Conservation (phyloP, 345 rosid species). For the Aegle marmelos region DNA sequence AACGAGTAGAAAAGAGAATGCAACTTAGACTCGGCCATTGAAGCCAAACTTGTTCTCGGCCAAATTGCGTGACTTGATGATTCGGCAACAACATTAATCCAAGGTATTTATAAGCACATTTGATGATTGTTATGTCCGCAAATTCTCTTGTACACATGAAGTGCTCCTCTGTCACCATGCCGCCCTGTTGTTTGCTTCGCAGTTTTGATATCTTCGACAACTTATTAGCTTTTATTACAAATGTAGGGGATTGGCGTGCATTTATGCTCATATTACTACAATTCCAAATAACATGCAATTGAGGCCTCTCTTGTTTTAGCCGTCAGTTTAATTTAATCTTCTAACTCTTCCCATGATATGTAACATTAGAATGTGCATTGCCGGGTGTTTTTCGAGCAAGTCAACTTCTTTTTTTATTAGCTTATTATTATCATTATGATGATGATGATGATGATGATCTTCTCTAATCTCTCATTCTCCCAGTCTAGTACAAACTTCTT, state of each 20-base stretch:
- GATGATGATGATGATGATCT: too few species aligned
- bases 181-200: background rate
- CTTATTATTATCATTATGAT: background rate
- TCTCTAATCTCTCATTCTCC: background rate
- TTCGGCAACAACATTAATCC: background rate
- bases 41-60: background rate
- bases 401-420: background rate
- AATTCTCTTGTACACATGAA: background rate
- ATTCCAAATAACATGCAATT: background rate
- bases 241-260: background rate
- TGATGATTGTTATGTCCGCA: conserved; percentile 12
- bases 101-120: conserved; percentile 17
- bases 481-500: background rate
- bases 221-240: background rate
- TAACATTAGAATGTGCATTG: background rate
- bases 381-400: background rate
- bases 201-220: background rate
- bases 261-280: background rate
- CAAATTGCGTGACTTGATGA: background rate
- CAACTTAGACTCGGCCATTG: conserved; percentile 18
- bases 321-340: background rate
- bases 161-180: background rate
- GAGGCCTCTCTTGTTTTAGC: background rate
- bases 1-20: conserved; percentile 14
- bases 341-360: too few species aligned